Conservation (phyloP, 208 protist species). For the Leishmania tropica region DNA sequence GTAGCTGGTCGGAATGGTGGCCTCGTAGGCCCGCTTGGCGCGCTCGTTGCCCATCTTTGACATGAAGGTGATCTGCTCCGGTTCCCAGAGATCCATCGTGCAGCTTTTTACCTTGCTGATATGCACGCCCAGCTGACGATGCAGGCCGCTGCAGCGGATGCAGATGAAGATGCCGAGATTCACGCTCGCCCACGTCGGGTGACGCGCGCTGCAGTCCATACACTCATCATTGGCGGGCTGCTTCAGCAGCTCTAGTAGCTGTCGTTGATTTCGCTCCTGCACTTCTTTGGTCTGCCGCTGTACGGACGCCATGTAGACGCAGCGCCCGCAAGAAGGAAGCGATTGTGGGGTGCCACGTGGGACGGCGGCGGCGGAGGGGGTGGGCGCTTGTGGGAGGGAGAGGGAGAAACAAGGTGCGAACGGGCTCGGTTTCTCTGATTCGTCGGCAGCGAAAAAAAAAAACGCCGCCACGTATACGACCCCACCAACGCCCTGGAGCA, state of each 20-base stretch:
- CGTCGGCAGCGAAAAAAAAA: neutral
- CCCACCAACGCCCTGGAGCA: neutral
- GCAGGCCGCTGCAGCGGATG: constrained; percentile 90
- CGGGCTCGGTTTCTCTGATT: neutral
- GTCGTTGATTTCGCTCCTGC: constrained; percentile 30
- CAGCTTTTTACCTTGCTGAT: constrained; percentile 87
- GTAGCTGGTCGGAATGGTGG: constrained; percentile 43
- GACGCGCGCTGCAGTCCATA: constrained; percentile 75
- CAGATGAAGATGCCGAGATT: constrained; percentile 91
- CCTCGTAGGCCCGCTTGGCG: constrained; percentile 56
- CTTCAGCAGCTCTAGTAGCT: constrained; percentile 46
- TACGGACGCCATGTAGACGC: constrained; percentile 38
- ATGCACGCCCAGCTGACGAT: constrained; percentile 91
- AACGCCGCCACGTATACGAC: neutral
- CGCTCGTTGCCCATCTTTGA: constrained; percentile 55
- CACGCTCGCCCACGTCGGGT: constrained; percentile 76
- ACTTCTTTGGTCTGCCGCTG: constrained; percentile 51
- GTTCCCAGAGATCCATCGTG: constrained; percentile 86
- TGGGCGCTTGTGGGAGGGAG: neutral
- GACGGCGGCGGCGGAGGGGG: neutral
- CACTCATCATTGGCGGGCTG: constrained; percentile 65
- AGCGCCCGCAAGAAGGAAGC: neutral
- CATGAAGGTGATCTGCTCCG: constrained; percentile 74
- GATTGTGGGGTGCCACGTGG: too few species aligned
- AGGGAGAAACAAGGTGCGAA: neutral